Evolutionary conservation across 2,329 filamentous ascomycete species (phyloP), one percentile per base, ranked within the genome.

Genomic region (Fusarium chlamydosporum): DNA sequence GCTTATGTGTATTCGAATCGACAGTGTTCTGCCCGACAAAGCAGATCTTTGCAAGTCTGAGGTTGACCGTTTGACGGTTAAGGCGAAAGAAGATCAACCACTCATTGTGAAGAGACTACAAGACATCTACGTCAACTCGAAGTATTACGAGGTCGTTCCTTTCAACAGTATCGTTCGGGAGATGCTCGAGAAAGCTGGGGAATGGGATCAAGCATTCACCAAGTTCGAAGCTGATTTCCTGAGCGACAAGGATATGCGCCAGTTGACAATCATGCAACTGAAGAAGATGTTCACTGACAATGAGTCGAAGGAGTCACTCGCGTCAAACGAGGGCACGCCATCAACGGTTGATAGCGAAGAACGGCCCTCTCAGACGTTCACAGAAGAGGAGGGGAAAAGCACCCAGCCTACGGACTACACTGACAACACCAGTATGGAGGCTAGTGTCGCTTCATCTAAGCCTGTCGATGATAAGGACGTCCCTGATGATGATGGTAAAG

Each of bases 91-190:
- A 37, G 95, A 99, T 67, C 91, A 97, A 72, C 82, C 86, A 6
- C 84, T 86, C 55, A 83, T 98, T 53, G 84, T 94, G 51, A 87
- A 87, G 53, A 92, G 93, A 66, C 84, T 99, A 11, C 94, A 97
- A 77, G 90, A 94, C 34, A 93, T 92, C 66, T 99, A 99, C 76
- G 94, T 96, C 82, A 90, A 90, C 68, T 97, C 94, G 3, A 94
- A 93, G 76, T 98, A 98, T 76, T 99, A 97, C 82, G 96, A 99
- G 79, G 91, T 97, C 56, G 94, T 98, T 50, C 96, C 96, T 1
- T 86, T 99, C 67, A 99, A 98, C 72, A 87, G 91, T 59, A 92
- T 95, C 9, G 88, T 97, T 50, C 90, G 95, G 70, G 92, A 93
- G 57, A 96, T 97, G 84, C 90, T 98, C 68, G 94, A 97, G 76